phyloP scores from a whole-genome alignment of 73 alveolate genomes.

The Tetrahymena thermophila region DNA sequence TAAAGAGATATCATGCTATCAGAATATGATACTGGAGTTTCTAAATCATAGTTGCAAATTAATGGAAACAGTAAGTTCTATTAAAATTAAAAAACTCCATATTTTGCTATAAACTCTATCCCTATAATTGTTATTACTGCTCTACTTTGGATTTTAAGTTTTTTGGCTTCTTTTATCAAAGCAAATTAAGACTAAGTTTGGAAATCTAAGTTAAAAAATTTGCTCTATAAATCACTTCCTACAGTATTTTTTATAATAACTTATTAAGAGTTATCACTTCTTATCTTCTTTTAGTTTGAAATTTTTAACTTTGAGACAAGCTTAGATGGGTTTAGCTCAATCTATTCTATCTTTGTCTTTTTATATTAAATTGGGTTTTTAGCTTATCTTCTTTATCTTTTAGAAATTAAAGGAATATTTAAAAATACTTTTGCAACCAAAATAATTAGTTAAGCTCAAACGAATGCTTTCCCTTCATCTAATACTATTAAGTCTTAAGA shows the following conservation, averaged over 20 bases:
- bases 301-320: neutral
- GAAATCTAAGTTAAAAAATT: neutral
- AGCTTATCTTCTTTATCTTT: neutral
- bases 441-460: neutral
- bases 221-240: neutral
- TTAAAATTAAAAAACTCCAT: neutral
- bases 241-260: neutral
- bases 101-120: neutral
- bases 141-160: neutral
- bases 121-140: neutral
- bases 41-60: neutral
- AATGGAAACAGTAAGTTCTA: neutral
- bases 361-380: neutral
- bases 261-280: neutral
- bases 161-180: neutral
- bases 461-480: neutral
- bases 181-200: neutral
- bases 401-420: neutral
- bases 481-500: neutral
- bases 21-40: neutral
- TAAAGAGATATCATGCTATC: neutral
- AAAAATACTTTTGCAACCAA: neutral
- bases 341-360: neutral
- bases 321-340: neutral
- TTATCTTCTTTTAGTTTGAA: neutral